Evolutionary conservation across 345 rosid genomes (phyloP).

Genomic region (Alliaria petiolata): DNA sequence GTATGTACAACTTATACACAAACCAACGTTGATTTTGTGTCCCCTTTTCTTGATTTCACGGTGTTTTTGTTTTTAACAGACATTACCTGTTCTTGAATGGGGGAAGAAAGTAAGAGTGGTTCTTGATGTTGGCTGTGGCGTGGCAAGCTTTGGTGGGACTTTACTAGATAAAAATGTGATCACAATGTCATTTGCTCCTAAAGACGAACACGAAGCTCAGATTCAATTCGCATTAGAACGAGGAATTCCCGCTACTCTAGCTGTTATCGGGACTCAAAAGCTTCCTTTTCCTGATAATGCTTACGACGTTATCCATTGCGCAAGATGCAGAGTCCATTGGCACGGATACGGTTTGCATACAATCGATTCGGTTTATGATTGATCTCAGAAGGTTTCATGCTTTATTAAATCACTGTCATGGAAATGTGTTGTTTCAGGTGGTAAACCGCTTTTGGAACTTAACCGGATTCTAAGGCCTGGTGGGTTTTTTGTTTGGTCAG

Average conservation of each 20-base stretch:
- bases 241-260: slow-evolving; percentile 80
- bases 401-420: no score
- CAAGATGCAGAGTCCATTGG: slow-evolving; percentile 98
- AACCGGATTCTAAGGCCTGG: slow-evolving; percentile 90
- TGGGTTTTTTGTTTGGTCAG: slow-evolving; percentile 95
- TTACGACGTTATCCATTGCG: slow-evolving; percentile 86
- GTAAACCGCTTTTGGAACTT: slow-evolving; percentile 86
- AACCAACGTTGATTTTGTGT: background rate
- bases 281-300: slow-evolving; percentile 64
- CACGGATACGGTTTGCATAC: slow-evolving; percentile 32
- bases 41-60: background rate
- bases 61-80: slow-evolving; percentile 32
- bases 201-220: slow-evolving; percentile 98
- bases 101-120: slow-evolving; percentile 67
- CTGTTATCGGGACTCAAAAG: slow-evolving; percentile 82
- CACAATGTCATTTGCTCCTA: slow-evolving; percentile 94
- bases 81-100: slow-evolving; percentile 62
- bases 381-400: slow-evolving; percentile 23
- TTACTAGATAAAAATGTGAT: slow-evolving; percentile 71
- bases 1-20: slow-evolving; percentile 26
- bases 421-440: slow-evolving; percentile 48
- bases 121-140: slow-evolving; percentile 91
- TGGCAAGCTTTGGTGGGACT: slow-evolving; percentile 92
- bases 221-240: slow-evolving; percentile 91
- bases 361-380: slow-evolving; percentile 20